Percentiles rank a stretch among this genome's conserved stretches.
These are phyloP conservation scores for Fistulinella prunicolor DNA, from an alignment of 768 basidiomycete genomes.

Conservation along the genomic window DNA sequence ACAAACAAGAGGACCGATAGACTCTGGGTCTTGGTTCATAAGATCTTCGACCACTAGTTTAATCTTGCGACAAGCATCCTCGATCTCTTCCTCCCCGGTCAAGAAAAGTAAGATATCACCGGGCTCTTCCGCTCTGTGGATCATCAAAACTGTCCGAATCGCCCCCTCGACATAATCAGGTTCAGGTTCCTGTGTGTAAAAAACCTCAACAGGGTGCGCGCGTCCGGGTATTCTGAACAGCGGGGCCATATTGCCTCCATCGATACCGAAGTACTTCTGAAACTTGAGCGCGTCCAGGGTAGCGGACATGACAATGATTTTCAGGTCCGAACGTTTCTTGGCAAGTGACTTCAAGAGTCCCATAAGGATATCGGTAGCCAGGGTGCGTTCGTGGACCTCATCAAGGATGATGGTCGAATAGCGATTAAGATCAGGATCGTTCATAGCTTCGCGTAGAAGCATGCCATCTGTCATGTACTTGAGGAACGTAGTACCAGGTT, in stretches of 20 bases:
- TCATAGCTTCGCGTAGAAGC: constrained; percentile 98
- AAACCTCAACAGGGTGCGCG: constrained; percentile 94
- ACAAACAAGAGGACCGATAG: constrained; percentile 84
- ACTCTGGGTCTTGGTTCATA: constrained; percentile 60
- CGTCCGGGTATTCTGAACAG: constrained; percentile 90
- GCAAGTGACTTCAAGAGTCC: constrained; percentile 87
- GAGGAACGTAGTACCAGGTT: constrained; percentile 91
- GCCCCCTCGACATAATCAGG: constrained; percentile 97
- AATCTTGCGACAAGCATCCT: constrained; percentile 93
- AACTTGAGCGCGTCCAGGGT: constrained; percentile 97
- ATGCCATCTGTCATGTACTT: constrained; percentile 99
- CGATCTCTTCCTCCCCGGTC: constrained; percentile 98
- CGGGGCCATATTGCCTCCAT: constrained; percentile 49
- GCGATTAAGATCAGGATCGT: constrained; percentile 81
- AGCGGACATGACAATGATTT: constrained; percentile 98
- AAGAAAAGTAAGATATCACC: constrained; percentile 94
- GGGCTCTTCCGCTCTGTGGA: constrained; percentile 91
- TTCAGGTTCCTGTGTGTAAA: constrained; percentile 90
- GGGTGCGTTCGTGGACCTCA: constrained; percentile 97
- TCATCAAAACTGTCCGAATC: constrained; percentile 94
- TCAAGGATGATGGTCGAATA: constrained; percentile 99
- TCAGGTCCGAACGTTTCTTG: constrained; percentile 80
- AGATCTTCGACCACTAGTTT: constrained; percentile 88
- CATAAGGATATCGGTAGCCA: constrained; percentile 98
- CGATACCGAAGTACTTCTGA: constrained; percentile 83